Conservation (phyloP, 495 filamentous ascomycete genomes). For the Penicillium verhagenii region DNA sequence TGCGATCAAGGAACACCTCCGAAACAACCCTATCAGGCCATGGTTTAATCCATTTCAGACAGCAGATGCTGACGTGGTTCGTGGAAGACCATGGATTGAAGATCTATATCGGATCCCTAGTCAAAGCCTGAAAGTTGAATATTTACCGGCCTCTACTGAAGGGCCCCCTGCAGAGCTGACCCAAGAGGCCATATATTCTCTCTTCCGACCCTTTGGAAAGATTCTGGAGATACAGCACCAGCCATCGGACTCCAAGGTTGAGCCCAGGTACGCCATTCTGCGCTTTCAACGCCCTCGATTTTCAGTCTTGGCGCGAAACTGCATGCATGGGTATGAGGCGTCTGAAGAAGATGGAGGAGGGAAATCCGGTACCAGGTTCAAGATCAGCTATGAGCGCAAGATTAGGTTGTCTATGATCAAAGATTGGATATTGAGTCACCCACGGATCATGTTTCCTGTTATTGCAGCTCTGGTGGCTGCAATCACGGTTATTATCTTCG, state of each 20-base stretch:
- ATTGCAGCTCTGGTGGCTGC: constrained; percentile 76
- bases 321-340: constrained; percentile 81
- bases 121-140: constrained; percentile 74
- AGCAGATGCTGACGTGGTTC: constrained; percentile 67
- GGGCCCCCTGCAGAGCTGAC: constrained; percentile 69
- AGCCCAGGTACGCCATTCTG: constrained; percentile 75
- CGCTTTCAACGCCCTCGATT: constrained; percentile 69
- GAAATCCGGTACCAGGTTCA: constrained; percentile 68
- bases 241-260: constrained; percentile 75
- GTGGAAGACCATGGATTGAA: constrained; percentile 90
- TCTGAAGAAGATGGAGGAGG: constrained; percentile 65
- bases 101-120: constrained; percentile 85
- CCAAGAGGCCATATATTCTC: constrained; percentile 78
- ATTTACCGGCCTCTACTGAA: constrained; percentile 66
- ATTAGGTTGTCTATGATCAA: constrained; percentile 73
- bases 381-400: constrained; percentile 77
- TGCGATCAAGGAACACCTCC: constrained; percentile 53
- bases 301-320: constrained; percentile 86
- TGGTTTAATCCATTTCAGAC: constrained; percentile 84
- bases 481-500: constrained; percentile 89
- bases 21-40: constrained; percentile 71
- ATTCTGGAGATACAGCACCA: constrained; percentile 76
- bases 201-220: constrained; percentile 91
- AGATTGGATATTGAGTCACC: constrained; percentile 89
- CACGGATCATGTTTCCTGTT: constrained; percentile 80